Conservation (phyloP, 441 rosid genomes). For the Bocquillonia castaneifolia region DNA sequence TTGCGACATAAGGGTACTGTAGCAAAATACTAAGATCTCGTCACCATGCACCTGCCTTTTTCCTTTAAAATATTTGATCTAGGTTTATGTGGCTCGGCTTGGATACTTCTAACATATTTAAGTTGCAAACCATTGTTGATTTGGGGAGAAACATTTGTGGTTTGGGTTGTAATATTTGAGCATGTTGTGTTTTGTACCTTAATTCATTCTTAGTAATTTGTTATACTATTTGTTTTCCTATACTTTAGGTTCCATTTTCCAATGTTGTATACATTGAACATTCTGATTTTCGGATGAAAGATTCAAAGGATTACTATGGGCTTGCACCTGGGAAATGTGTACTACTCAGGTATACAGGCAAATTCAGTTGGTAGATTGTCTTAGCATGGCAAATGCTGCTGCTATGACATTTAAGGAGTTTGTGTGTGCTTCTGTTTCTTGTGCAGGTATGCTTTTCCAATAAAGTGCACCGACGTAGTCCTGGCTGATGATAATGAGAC, state of each 20-base stretch:
- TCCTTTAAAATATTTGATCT: not conserved
- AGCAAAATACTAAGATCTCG: not conserved
- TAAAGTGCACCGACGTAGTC: conserved; percentile 75
- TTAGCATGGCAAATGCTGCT: not conserved
- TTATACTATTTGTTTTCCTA: conserved; percentile 2
- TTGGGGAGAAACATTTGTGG: not conserved
- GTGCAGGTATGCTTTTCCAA: conserved; percentile 81
- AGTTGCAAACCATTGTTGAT: not conserved
- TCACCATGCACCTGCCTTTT: not conserved
- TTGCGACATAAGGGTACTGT: not conserved
- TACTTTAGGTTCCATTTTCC: conserved; percentile 69
- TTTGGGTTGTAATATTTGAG: not conserved
- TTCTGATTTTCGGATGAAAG: conserved; percentile 86
- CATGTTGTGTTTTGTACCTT: not conserved
- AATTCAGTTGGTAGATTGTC: not conserved
- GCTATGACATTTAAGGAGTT: conserved; percentile 1
- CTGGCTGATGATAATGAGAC: conserved; percentile 80
- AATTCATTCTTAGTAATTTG: not conserved
- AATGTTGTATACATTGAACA: conserved; percentile 72
- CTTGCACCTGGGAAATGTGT: conserved; percentile 92
- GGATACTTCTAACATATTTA: not conserved
- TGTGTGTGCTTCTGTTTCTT: conserved; percentile 21
- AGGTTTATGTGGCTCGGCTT: not conserved
- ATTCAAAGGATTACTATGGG: conserved; percentile 91
- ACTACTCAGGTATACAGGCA: conserved; percentile 53